Evolutionary conservation across 352 stramenopile species (phyloP).

Genomic region (Phytophthora meadii): DNA sequence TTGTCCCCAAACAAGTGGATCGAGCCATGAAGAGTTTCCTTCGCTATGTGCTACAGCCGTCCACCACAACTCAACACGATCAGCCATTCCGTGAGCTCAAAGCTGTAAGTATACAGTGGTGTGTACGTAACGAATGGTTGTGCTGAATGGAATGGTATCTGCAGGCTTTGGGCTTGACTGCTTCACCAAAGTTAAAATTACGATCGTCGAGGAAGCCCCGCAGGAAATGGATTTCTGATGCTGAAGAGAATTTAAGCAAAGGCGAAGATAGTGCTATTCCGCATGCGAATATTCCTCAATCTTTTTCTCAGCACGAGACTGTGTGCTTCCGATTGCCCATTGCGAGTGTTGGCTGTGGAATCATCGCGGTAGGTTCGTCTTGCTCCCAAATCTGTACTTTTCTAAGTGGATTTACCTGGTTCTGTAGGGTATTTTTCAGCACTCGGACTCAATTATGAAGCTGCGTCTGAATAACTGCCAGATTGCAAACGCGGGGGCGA

Average conservation of each 20-base stretch:
- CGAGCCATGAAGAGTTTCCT: constrained; percentile 20
- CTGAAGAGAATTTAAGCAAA: background rate
- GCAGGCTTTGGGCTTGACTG: constrained; percentile 15
- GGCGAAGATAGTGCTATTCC: background rate
- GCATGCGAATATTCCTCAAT: background rate
- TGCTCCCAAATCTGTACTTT: background rate
- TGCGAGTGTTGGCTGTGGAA: constrained; percentile 26
- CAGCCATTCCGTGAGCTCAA: constrained; percentile 7
- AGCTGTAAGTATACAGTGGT: constrained; percentile 10
- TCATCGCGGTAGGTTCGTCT: constrained; percentile 27
- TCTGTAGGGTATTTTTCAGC: constrained; percentile 29
- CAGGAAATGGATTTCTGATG: constrained; percentile 20
- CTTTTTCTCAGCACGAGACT: constrained; percentile 1
- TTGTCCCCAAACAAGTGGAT: constrained; percentile 12
- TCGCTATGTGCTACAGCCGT: constrained; percentile 16
- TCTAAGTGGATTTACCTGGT: background rate
- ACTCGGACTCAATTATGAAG: constrained; percentile 18
- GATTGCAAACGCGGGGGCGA: constrained; percentile 49
- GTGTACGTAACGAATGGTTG: background rate
- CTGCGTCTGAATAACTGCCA: constrained; percentile 52
- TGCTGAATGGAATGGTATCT: background rate
- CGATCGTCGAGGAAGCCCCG: background rate
- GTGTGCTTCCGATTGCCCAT: constrained; percentile 23
- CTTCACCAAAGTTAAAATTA: constrained; percentile 10
- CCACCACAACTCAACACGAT: background rate